phyloP scores from a whole-genome alignment of 148 eudicot species.

The Persicaria maculosa region DNA sequence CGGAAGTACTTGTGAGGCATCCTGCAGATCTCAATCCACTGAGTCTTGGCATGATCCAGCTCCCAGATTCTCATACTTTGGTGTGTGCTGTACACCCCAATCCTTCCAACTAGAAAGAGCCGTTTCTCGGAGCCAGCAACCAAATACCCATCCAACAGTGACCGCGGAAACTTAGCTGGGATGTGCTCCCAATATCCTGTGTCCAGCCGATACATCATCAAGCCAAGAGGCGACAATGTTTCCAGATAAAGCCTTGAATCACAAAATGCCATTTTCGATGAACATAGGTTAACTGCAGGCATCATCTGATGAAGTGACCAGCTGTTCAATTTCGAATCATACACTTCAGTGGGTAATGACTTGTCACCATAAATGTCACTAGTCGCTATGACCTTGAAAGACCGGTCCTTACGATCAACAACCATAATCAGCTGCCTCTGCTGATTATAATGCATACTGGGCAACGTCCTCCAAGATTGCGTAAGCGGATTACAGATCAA shows the following conservation, averaged over 20 bases:
- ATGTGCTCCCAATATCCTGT: slow-evolving; percentile 94
- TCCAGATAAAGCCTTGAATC: slow-evolving; percentile 91
- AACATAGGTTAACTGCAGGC: slow-evolving; percentile 72
- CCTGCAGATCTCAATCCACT: slow-evolving; percentile 82
- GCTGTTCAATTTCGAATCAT: slow-evolving; percentile 65
- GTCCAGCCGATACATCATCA: slow-evolving; percentile 88
- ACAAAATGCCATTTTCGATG: slow-evolving; percentile 97
- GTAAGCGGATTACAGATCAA: slow-evolving; percentile 87
- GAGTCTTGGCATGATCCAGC: slow-evolving; percentile 66
- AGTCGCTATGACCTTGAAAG: slow-evolving; percentile 85
- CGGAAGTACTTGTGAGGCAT: slow-evolving; percentile 88
- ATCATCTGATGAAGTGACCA: slow-evolving; percentile 88
- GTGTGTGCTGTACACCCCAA: slow-evolving; percentile 83
- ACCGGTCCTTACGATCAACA: slow-evolving; percentile 63
- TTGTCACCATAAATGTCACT: slow-evolving; percentile 83
- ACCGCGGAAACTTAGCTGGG: slow-evolving; percentile 87
- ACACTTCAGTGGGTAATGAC: slow-evolving; percentile 90
- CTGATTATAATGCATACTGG: slow-evolving; percentile 80
- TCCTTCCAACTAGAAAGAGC: slow-evolving; percentile 84
- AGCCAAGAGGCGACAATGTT: slow-evolving; percentile 91
- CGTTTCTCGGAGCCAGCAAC: slow-evolving; percentile 86
- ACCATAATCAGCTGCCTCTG: slow-evolving; percentile 91
- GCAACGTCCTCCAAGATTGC: slow-evolving; percentile 82
- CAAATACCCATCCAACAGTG: slow-evolving; percentile 85
- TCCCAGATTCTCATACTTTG: slow-evolving; percentile 99